phyloP scores from a whole-genome alignment of 2,329 filamentous ascomycete species.

The Botryosphaeria agaves region DNA sequence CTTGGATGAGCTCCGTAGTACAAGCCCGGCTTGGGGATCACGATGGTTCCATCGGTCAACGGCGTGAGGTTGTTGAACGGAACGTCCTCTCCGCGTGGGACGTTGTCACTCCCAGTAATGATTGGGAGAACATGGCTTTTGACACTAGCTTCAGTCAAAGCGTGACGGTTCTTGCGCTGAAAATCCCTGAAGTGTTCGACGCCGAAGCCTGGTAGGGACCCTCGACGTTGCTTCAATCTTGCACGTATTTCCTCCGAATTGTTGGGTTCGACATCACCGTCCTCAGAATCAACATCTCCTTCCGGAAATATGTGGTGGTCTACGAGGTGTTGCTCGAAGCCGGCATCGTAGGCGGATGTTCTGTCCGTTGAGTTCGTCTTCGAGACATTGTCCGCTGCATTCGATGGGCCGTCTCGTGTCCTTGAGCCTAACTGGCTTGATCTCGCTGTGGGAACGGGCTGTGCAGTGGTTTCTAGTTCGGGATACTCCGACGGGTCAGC shows the following conservation, averaged over 20 bases:
- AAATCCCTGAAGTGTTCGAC: not conserved
- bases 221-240: not conserved
- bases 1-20: conserved; percentile 10
- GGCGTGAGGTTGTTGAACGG: conserved; percentile 1
- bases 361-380: conserved; percentile 6
- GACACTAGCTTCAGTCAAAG: not conserved
- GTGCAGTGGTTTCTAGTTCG: no score
- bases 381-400: conserved; percentile 1
- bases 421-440: conserved; percentile 7
- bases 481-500: no score
- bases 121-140: not conserved
- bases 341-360: conserved; percentile 9
- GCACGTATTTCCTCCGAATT: conserved; percentile 1
- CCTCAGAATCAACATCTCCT: conserved; percentile 3
- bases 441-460: conserved; percentile 7
- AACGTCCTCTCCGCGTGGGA: not conserved
- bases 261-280: conserved; percentile 1
- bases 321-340: conserved; percentile 12
- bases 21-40: conserved; percentile 9
- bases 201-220: conserved; percentile 1
- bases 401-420: conserved; percentile 7
- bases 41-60: not conserved
- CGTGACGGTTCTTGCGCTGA: not conserved
- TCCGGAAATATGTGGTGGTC: conserved; percentile 10
- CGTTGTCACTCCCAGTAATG: not conserved